These are phyloP conservation scores for Phaseolus coccineus DNA, from an alignment of 331 rosid species.

Conservation along the genomic window DNA sequence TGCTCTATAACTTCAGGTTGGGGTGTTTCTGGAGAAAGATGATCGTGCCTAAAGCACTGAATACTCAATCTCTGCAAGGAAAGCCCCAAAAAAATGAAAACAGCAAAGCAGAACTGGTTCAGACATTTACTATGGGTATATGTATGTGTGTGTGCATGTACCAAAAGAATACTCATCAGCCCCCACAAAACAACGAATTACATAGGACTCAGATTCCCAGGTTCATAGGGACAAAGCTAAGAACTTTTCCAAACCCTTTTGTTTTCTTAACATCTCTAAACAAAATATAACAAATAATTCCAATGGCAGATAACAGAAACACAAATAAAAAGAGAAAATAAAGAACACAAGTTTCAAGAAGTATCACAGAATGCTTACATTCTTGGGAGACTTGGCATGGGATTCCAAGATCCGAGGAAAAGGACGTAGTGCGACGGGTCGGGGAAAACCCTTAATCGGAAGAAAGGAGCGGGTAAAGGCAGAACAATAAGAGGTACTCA, in stretches of 20 bases:
- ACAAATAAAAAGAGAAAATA: neutral
- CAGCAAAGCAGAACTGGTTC: neutral
- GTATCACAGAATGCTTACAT: slow-evolving; percentile 47
- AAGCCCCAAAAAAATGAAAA: neutral
- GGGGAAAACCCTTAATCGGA: slow-evolving; percentile 56
- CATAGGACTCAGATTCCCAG: neutral
- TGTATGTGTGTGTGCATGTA: neutral
- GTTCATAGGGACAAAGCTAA: neutral
- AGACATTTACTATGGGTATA: neutral
- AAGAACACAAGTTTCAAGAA: neutral
- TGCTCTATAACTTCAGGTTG: slow-evolving; percentile 62
- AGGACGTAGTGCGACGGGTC: slow-evolving; percentile 47
- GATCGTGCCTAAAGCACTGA: slow-evolving; percentile 77
- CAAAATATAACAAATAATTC: neutral
- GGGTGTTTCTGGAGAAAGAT: slow-evolving; percentile 63
- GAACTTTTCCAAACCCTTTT: slow-evolving; percentile 10
- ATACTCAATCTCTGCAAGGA: slow-evolving; percentile 71
- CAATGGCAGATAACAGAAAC: neutral
- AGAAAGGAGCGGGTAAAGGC: slow-evolving; percentile 60
- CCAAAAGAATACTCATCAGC: neutral
- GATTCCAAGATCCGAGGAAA: slow-evolving; percentile 71
- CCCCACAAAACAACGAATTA: slow-evolving; percentile 20
- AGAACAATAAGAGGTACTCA: slow-evolving; percentile 62
- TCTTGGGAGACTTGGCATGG: slow-evolving; percentile 46
- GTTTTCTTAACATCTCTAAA: neutral